These are phyloP conservation scores for Diplodia seriata DNA, from an alignment of 2,329 filamentous ascomycete genomes.

Conservation along the genomic window DNA sequence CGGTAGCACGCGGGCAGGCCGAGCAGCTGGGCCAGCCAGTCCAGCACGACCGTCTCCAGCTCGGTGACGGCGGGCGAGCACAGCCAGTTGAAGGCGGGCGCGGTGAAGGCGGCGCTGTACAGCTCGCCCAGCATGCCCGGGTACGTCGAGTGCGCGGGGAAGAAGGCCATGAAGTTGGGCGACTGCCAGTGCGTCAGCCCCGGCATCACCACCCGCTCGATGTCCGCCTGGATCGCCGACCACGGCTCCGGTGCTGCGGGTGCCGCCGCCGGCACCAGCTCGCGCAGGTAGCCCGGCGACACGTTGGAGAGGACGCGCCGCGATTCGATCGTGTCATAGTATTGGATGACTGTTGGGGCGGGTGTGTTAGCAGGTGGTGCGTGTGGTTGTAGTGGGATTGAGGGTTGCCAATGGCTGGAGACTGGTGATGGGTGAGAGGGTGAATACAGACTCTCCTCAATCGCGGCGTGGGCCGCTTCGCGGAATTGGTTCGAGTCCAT, in stretches of 20 bases:
- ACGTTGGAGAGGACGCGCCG: conserved; percentile 78
- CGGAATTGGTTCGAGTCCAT: conserved; percentile 86
- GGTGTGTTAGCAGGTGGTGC: not conserved
- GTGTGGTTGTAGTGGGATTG: not conserved
- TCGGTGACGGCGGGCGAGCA: conserved; percentile 92
- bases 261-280: conserved; percentile 72
- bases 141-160: conserved; percentile 81
- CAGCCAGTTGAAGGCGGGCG: conserved; percentile 96
- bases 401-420: not conserved
- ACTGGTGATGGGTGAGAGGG: conserved; percentile 35
- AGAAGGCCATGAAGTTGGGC: conserved; percentile 96
- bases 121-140: conserved; percentile 90
- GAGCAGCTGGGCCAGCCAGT: conserved; percentile 84
- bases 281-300: conserved; percentile 82
- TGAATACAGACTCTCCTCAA: conserved; percentile 74
- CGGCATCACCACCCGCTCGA: conserved; percentile 85
- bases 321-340: conserved; percentile 77
- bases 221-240: conserved; percentile 80
- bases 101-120: conserved; percentile 87
- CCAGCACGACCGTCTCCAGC: conserved; percentile 88
- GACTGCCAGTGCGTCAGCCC: conserved; percentile 95
- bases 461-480: conserved; percentile 74
- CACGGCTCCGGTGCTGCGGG: conserved; percentile 75
- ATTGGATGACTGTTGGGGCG: conserved; percentile 71
- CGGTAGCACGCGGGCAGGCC: conserved; percentile 75